phyloP scores from a whole-genome alignment of 345 rosid genomes.

The Melaleuca quinquenervia region DNA sequence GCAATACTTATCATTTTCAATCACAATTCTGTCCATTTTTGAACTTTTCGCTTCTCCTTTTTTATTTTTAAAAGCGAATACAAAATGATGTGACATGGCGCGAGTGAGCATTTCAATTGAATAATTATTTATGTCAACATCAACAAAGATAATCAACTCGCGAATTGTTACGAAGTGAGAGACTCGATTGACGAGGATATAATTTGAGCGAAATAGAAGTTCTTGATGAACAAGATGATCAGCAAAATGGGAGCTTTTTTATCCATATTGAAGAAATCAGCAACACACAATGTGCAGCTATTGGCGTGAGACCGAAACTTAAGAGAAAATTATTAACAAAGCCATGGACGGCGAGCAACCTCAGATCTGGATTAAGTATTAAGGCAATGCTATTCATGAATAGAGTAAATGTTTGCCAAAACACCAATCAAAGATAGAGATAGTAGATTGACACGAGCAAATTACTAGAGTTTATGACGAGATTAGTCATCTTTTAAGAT shows the following conservation, averaged over 20 bases:
- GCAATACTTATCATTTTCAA: not conserved
- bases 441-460: not conserved
- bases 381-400: not conserved
- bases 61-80: accelerated
- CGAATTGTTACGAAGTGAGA: accelerated
- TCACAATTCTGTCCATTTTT: not conserved
- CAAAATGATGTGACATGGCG: not conserved
- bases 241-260: not conserved
- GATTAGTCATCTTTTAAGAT: not conserved
- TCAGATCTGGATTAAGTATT: not conserved
- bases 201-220: not conserved
- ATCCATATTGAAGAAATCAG: not conserved
- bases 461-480: not conserved
- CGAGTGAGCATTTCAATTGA: not conserved
- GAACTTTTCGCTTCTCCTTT: not conserved
- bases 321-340: not conserved
- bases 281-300: not conserved
- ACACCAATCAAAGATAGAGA: not conserved
- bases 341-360: not conserved
- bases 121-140: not conserved
- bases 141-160: not conserved
- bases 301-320: not conserved
- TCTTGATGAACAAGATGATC: too few relatives aligned
- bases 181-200: not conserved
- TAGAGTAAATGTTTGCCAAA: not conserved